Conservation (phyloP, 495 filamentous ascomycete genomes). For the Hypomontagnella monticulosa region DNA sequence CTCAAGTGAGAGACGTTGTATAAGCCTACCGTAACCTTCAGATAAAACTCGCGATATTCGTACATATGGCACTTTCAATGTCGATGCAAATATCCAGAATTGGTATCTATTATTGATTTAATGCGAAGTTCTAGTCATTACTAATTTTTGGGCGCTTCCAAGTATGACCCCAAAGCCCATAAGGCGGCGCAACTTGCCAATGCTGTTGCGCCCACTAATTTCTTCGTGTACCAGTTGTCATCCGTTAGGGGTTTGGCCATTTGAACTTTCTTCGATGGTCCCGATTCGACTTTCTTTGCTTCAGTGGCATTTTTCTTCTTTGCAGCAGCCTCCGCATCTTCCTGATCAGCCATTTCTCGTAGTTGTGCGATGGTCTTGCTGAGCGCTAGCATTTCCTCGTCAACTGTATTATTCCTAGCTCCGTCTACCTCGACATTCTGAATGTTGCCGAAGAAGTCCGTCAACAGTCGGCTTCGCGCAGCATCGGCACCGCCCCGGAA, state of each 20-base stretch:
- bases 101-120: not conserved
- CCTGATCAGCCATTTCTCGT: conserved; percentile 60
- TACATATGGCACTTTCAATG: too few species aligned
- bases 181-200: conserved; percentile 72
- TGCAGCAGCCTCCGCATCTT: conserved; percentile 37
- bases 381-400: conserved; percentile 76
- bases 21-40: too few species aligned
- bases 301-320: conserved; percentile 46
- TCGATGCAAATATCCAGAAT: not conserved
- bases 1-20: too few species aligned
- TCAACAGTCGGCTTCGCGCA: conserved; percentile 77
- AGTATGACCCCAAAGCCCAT: conserved; percentile 70
- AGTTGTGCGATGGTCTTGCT: conserved; percentile 69
- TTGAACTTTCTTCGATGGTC: conserved; percentile 52
- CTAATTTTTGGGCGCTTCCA: conserved; percentile 48
- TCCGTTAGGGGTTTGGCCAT: conserved; percentile 70
- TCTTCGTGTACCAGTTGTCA: conserved; percentile 75
- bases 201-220: conserved; percentile 69
- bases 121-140: conserved; percentile 4
- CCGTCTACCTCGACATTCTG: conserved; percentile 92
- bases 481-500: conserved; percentile 81
- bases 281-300: conserved; percentile 49
- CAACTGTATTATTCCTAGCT: conserved; percentile 64
- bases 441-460: conserved; percentile 98
- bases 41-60: too few species aligned